Base-by-base conservation (phyloP, 768 basidiomycete species). In the Termitomyces sp. region DNA sequence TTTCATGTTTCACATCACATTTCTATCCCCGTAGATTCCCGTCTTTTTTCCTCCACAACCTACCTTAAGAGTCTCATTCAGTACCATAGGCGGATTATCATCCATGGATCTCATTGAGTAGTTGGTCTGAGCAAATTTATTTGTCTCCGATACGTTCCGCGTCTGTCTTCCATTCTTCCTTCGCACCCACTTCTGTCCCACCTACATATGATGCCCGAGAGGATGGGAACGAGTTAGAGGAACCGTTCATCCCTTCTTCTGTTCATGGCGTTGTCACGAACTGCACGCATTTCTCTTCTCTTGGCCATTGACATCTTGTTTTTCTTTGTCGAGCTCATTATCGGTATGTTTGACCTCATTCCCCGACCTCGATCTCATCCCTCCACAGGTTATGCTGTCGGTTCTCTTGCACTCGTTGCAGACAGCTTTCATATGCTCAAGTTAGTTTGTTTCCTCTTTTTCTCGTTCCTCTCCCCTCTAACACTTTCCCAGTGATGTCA, bases 381-480 rank as follows among this genome's bases (percentile, higher is more conserved):
- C 53, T 59, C 59, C 32, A 64, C 58, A 89, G 93, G 95, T 41
- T 96, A 96, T 86, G 85, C 89, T n/a, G 92, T 97, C 55, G 94
- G 94, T 31, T 96, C 94, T 1, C 83, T 97, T 2, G 95, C 95
- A 1, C 87, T 98, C 54, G 87, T 98, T 48, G 95, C 96, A 10
- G 96, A 97, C 75, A 90, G 89, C 63, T 98, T 98, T 73, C 96
- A 98, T 75, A 98, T 97, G 95, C 86, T 98, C 75, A 98, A 98
- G 95, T 95, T 61, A 59, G 35, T 34, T 37, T 16, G 87, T 74
- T 44, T 45, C 17, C 45, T 34, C 45, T 34, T 47, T 17, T 45
- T 34, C 25, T 27, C 32, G 29, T 27, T 7, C 29, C 29, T 16
- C 56, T 56, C 45, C 59, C 25, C 19, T 53, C 60, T 57, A 19